A percentile compares a stretch with the other conserved stretches of the same genome.
phyloP scores from a whole-genome alignment of 2,329 filamentous ascomycete genomes.

The Ascocoryne sarcoides region DNA sequence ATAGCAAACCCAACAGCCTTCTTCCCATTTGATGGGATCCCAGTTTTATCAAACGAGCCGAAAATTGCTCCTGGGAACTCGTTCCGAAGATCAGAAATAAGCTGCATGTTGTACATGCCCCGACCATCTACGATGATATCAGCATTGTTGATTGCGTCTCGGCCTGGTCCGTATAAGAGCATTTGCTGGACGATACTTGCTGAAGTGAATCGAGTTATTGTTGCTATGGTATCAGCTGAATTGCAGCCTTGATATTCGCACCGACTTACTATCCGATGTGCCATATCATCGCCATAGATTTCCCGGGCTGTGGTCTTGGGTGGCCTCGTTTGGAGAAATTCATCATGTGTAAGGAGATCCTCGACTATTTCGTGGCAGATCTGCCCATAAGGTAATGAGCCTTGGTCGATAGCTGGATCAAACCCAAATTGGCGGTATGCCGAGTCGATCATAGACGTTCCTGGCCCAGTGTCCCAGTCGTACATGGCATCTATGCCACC shows the following conservation, averaged over 20 bases:
- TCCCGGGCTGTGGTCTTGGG: constrained; percentile 28
- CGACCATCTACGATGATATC: constrained; percentile 27
- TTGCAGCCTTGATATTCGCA: constrained; percentile 23
- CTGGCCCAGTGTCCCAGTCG: constrained; percentile 29
- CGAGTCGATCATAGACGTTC: constrained; percentile 26
- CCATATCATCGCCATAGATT: constrained; percentile 26
- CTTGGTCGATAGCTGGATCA: constrained; percentile 23
- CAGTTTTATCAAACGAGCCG: constrained; percentile 26
- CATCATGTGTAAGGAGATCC: constrained; percentile 23
- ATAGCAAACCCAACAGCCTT: constrained; percentile 29
- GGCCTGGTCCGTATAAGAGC: constrained; percentile 24
- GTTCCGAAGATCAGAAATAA: constrained; percentile 24
- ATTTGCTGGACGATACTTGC: constrained; percentile 27
- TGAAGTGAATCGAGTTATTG: constrained; percentile 26
- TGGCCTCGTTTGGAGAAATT: constrained; percentile 21
- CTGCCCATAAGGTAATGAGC: constrained; percentile 17
- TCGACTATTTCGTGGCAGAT: constrained; percentile 27
- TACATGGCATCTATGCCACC: constrained; percentile 29
- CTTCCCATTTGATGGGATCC: constrained; percentile 28
- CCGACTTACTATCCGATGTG: constrained; percentile 23
- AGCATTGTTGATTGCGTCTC: constrained; percentile 23
- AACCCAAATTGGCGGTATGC: constrained; percentile 25
- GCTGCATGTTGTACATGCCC: constrained; percentile 24
- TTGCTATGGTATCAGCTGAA: constrained; percentile 25
- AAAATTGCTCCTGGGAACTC: constrained; percentile 26